Evolutionary conservation across 805 yeast species (phyloP).

Genomic region (Isabelozyma pseudorhagii): DNA sequence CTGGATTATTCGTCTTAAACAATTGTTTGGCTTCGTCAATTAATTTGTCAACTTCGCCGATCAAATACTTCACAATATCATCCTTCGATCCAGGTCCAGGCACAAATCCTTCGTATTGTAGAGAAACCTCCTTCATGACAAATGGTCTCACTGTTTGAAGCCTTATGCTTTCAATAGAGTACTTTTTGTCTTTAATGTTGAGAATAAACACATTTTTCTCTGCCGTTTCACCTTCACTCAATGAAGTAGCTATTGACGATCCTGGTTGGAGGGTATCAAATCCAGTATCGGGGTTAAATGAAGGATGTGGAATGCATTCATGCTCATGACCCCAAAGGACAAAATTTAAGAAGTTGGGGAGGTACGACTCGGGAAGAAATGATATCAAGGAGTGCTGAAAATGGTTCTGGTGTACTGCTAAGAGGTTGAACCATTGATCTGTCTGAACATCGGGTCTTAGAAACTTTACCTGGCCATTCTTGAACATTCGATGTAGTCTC

Average conservation of each 20-base stretch:
- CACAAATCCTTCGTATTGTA: slow-evolving; percentile 51
- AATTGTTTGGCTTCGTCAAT: slow-evolving; percentile 55
- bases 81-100: slow-evolving; percentile 61
- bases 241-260: slow-evolving; percentile 87
- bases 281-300: slow-evolving; percentile 53
- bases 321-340: slow-evolving; percentile 98
- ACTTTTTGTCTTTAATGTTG: slow-evolving; percentile 56
- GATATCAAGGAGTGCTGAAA: slow-evolving; percentile 69
- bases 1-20: slow-evolving; percentile 39
- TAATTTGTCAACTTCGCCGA: slow-evolving; percentile 62
- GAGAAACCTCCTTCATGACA: slow-evolving; percentile 60
- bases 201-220: slow-evolving; percentile 73
- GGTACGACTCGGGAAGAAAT: slow-evolving; percentile 77
- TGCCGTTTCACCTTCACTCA: slow-evolving; percentile 79
- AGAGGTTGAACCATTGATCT: slow-evolving; percentile 76
- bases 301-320: slow-evolving; percentile 78
- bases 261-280: slow-evolving; percentile 90
- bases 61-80: slow-evolving; percentile 58
- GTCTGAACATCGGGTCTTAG: slow-evolving; percentile 58
- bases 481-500: slow-evolving; percentile 74
- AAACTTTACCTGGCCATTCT: slow-evolving; percentile 77
- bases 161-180: slow-evolving; percentile 55
- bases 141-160: slow-evolving; percentile 81
- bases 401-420: slow-evolving; percentile 92
- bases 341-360: slow-evolving; percentile 79